Evolutionary conservation across 352 stramenopile species (phyloP), one percentile per base, ranked within the genome.

Genomic region (Phytophthora hibernalis): DNA sequence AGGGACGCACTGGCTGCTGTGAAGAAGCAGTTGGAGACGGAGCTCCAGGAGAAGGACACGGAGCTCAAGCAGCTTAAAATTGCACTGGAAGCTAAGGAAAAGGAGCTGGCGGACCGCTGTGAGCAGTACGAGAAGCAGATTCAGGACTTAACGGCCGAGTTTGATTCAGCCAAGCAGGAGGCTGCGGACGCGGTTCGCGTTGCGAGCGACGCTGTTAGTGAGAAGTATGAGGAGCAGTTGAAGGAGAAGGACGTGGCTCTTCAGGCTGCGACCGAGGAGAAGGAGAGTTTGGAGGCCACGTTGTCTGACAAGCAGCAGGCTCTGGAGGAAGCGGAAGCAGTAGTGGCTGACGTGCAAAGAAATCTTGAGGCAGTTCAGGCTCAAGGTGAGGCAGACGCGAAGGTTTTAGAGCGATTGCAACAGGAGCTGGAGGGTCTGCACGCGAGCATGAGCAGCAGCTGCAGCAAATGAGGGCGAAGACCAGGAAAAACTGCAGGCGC

Each of bases 1-100:
- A 80, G 76, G 60, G 82, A 94, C 40, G 86, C 86, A 28, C 56
- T 93, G 44, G 80, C 68, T 64, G 80, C 44, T 26, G 80, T 94
- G 20, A 94, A 94, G 68, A 70, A 79, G 42, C 79, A 94, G 63
- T 58, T 92, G 26, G 82, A 92, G 60, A 60, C 68, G 2, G 83
- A 95, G 47, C 74, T 95, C 2, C 72, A 90, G 48, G 71, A 81
- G 8, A 93, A 93, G 33, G 82, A 94, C 21, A 75, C 70, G 58
- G 61, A 82, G 52, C 53, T 94, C 1, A 61, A 65, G 3, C 68
- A 82, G 49, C 43, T 72, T 3, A 80, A 80, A 44, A 50, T 60
- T 6, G 53, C 72, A 2, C 44, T 91, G 26, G 45, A 79, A 7
- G 35, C 50, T 4, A 84, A 87, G 37, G 68, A 89, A 35, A 75